Evolutionary conservation across 2,329 filamentous ascomycete genomes (phyloP), one percentile per base, ranked within the genome.

Genomic region (Diaporthe longicolla): DNA sequence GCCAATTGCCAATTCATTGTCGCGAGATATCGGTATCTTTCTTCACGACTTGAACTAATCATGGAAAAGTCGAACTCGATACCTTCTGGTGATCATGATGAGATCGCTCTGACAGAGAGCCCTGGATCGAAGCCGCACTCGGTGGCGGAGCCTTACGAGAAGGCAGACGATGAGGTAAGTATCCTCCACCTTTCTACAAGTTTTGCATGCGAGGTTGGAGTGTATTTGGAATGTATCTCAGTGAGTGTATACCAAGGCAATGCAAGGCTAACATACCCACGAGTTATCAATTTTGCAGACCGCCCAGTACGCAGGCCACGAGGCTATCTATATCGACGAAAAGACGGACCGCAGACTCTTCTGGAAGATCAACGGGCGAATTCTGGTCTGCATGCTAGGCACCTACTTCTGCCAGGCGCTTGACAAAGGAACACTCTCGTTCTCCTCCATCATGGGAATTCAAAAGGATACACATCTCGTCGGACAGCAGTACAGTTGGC

Each of bases 331-430:
- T 72, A 88, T 89, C 77, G 88, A 88, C 57, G 83, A 87, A 40
- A 82, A 86, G 73, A 84, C 88, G 74, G 89, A 88, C 84, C 79
- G 83, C 83, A 76, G 86, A 78, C 76, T 89, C 80, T 76, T 87
- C 84, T 78, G 87, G 87, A 78, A 81, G 79, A 78, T 84, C 74
- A 89, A 90, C 80, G 84, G 86, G 70, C 82, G 84, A 45, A 83
- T 87, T 63, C 79, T 90, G 71, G 86, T 84, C 15, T 88, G 87
- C 78, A 87, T 89, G 78, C 81, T 87, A 59, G 86, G 85, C 72
- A 87, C 85, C 50, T 90, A 88, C 78, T 87, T 80, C 79, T 82
- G 78, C 73, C 83, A 81, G 79, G 85, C 81, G 24, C 76, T 84
- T 4, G 79, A 81, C 66, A 81, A 80, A 57, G 79, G 79, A 1